A percentile compares a stretch with the other conserved stretches of the same genome.
phyloP scores from a whole-genome alignment of 75 land plant genomes.

The Pinus taeda region DNA sequence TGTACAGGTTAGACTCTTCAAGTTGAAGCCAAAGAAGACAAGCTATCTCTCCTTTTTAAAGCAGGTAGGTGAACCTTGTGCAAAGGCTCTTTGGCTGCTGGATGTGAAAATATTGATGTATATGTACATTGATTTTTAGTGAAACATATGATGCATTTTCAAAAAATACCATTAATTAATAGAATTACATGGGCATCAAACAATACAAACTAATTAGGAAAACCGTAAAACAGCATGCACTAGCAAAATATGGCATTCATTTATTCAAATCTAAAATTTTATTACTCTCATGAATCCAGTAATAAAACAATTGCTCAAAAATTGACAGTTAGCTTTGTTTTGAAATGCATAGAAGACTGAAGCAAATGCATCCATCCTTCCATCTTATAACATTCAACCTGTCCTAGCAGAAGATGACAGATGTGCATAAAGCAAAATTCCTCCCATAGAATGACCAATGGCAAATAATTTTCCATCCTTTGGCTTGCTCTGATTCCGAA shows the following conservation, averaged over 20 bases:
- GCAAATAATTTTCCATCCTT: conserved; percentile 89
- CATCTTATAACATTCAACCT: conserved; percentile 2
- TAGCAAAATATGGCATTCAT: background rate
- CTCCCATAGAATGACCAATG: conserved; percentile 99
- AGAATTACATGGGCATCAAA: too few relatives aligned
- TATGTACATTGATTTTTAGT: too few relatives aligned
- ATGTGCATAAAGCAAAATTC: conserved; percentile 88
- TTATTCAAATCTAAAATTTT: conserved; percentile 5
- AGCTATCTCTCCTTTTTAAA: too few relatives aligned
- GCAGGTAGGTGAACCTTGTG: too few relatives aligned
- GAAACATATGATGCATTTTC: too few relatives aligned
- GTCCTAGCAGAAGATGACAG: conserved; percentile 58
- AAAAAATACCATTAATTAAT: too few relatives aligned
- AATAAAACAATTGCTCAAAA: background rate
- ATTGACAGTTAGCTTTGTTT: background rate
- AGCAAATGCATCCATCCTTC: background rate
- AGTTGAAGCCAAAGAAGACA: too few relatives aligned
- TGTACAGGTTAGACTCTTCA: too few relatives aligned
- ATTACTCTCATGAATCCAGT: background rate
- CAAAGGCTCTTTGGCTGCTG: too few relatives aligned
- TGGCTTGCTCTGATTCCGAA: conserved; percentile 52
- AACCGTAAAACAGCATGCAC: background rate
- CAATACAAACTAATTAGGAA: background rate
- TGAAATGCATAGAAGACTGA: background rate
- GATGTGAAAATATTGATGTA: too few relatives aligned